A percentile compares a stretch with the other conserved stretches of the same genome.
These are phyloP conservation scores for Nakazawaea populi DNA, from an alignment of 805 yeast genomes.

Conservation along the genomic window DNA sequence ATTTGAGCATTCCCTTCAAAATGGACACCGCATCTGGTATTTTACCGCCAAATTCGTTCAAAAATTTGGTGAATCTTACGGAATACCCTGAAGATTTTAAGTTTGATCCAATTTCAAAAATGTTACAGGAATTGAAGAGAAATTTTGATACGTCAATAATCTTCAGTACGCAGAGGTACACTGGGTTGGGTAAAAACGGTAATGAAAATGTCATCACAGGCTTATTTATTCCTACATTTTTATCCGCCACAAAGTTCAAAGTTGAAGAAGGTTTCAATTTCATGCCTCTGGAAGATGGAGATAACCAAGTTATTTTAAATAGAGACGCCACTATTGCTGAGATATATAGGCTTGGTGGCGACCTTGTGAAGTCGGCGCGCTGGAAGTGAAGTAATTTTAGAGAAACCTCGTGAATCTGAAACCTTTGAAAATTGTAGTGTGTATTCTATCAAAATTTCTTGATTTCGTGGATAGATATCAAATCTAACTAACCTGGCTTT, in stretches of 20 bases:
- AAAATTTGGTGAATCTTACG: conserved; percentile 46
- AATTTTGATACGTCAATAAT: conserved; percentile 64
- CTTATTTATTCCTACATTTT: conserved; percentile 61
- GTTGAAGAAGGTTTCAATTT: conserved; percentile 74
- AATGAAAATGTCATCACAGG: conserved; percentile 65
- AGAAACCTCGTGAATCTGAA: not conserved
- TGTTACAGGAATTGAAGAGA: conserved; percentile 52
- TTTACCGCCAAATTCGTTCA: conserved; percentile 46
- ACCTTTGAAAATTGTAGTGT: not conserved
- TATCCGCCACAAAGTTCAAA: conserved; percentile 62
- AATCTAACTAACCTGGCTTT: not conserved
- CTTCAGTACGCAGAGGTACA: conserved; percentile 56
- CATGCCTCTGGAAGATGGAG: conserved; percentile 45
- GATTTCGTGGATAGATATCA: not conserved
- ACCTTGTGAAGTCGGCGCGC: conserved; percentile 34
- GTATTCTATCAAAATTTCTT: not conserved
- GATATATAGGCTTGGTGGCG: conserved; percentile 65
- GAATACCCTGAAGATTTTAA: conserved; percentile 33
- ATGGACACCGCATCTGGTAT: conserved; percentile 50
- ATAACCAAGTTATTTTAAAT: conserved; percentile 45
- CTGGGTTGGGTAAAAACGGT: conserved; percentile 49
- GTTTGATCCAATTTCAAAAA: conserved; percentile 57
- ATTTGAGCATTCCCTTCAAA: conserved; percentile 35
- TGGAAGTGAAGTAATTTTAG: conserved; percentile 14
- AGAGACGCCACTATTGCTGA: conserved; percentile 70